Evolutionary conservation across 768 basidiomycete genomes (phyloP).

Genomic region (Hygrophorus pudorinus): DNA sequence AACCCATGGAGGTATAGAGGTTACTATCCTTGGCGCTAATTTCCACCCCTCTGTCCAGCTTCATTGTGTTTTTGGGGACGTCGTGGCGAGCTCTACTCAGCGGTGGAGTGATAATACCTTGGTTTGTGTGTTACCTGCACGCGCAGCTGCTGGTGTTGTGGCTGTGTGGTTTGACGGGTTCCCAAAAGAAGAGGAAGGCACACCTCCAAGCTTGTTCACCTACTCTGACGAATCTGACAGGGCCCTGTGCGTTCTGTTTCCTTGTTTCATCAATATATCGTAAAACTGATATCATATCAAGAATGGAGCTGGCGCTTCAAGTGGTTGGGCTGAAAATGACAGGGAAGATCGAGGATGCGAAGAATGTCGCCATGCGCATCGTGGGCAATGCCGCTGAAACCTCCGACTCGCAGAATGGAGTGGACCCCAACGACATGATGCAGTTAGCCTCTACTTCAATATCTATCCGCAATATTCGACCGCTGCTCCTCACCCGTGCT

Average conservation of each 20-base stretch:
- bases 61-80: slow-evolving; percentile 80
- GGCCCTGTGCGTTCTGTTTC: slow-evolving; percentile 53
- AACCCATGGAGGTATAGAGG: slow-evolving; percentile 87
- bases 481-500: slow-evolving; percentile 45
- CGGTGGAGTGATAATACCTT: slow-evolving; percentile 90
- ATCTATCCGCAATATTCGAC: slow-evolving; percentile 41
- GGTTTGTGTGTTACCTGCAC: slow-evolving; percentile 84
- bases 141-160: slow-evolving; percentile 73
- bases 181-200: slow-evolving; percentile 30
- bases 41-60: slow-evolving; percentile 69
- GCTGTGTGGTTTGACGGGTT: slow-evolving; percentile 83
- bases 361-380: slow-evolving; percentile 88
- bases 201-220: slow-evolving; percentile 63
- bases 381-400: slow-evolving; percentile 65
- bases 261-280: slow-evolving; percentile 5
- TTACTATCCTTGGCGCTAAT: slow-evolving; percentile 87
- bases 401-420: slow-evolving; percentile 27
- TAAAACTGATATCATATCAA: slow-evolving; percentile 20
- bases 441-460: slow-evolving; percentile 36
- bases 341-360: slow-evolving; percentile 87
- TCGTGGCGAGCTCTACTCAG: slow-evolving; percentile 72
- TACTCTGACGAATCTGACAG: slow-evolving; percentile 88
- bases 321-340: slow-evolving; percentile 97
- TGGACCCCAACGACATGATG: slow-evolving; percentile 36
- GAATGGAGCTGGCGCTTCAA: slow-evolving; percentile 93